A percentile compares a stretch with the other conserved stretches of the same genome.
Conservation (phyloP, 805 yeast species). For the Diddensiella caesifluorescens region DNA sequence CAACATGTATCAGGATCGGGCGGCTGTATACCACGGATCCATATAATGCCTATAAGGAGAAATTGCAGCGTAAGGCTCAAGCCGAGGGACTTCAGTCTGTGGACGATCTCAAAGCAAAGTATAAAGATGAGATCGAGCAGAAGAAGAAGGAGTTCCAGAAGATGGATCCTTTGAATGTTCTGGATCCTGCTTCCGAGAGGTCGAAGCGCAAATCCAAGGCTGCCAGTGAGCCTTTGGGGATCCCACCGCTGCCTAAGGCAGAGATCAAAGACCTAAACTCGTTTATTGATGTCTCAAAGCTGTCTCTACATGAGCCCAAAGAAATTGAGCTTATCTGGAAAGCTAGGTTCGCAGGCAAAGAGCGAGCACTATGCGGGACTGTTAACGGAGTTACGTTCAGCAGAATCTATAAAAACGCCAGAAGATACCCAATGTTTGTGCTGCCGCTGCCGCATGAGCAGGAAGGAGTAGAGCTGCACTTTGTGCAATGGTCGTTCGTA, state of each 20-base stretch:
- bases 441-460: slow-evolving; percentile 69
- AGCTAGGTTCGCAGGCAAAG: slow-evolving; percentile 66
- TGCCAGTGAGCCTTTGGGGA: slow-evolving; percentile 19
- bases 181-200: slow-evolving; percentile 20
- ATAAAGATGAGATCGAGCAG: slow-evolving; percentile 55
- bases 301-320: slow-evolving; percentile 46
- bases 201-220: slow-evolving; percentile 5
- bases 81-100: slow-evolving; percentile 42
- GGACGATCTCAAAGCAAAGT: slow-evolving; percentile 55
- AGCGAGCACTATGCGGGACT: slow-evolving; percentile 59
- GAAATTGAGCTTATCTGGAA: slow-evolving; percentile 85
- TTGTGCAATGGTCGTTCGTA: slow-evolving; percentile 88
- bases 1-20: no score
- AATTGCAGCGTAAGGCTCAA: slow-evolving; percentile 38
- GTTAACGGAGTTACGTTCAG: slow-evolving; percentile 55
- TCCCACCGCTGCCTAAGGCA: slow-evolving; percentile 36
- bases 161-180: slow-evolving; percentile 56
- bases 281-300: slow-evolving; percentile 64
- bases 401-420: slow-evolving; percentile 59
- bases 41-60: slow-evolving; percentile 37
- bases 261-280: slow-evolving; percentile 62
- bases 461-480: slow-evolving; percentile 67
- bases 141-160: slow-evolving; percentile 52
- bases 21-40: slow-evolving; percentile 28
- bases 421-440: slow-evolving; percentile 75